phyloP scores from a whole-genome alignment of 768 basidiomycete species.

The Lyophyllum semitale region DNA sequence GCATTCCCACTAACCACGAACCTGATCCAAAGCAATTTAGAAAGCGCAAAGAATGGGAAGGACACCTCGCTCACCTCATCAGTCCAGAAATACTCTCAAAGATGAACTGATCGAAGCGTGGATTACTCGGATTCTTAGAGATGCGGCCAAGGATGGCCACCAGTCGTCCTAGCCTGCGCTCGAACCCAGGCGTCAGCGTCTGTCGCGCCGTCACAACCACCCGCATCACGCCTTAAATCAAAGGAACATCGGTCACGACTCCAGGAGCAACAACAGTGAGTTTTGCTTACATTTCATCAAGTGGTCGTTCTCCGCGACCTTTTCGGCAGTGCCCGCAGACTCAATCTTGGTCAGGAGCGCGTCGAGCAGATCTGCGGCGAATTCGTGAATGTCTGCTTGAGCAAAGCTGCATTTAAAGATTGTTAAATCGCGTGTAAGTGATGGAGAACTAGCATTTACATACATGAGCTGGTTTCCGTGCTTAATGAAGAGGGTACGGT shows the following conservation, averaged over 20 bases:
- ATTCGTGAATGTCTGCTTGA: conserved; percentile 83
- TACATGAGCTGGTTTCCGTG: conserved; percentile 74
- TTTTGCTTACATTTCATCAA: conserved; percentile 86
- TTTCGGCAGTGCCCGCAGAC: conserved; percentile 77
- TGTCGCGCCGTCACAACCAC: conserved; percentile 89
- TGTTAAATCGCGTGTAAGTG: background rate
- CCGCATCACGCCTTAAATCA: conserved; percentile 80
- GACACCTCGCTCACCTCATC: conserved; percentile 60
- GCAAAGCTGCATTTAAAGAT: conserved; percentile 79
- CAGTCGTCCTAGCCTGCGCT: conserved; percentile 67
- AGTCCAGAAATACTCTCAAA: conserved; percentile 96
- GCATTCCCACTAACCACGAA: conserved; percentile 80
- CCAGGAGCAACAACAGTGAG: background rate
- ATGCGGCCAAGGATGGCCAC: conserved; percentile 85
- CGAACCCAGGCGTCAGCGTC: conserved; percentile 67
- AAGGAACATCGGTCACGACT: conserved; percentile 1
- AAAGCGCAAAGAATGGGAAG: background rate
- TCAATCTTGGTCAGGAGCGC: conserved; percentile 83
- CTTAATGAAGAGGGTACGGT: conserved; percentile 90
- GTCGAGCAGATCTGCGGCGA: conserved; percentile 71
- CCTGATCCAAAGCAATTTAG: conserved; percentile 35
- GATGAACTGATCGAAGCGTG: conserved; percentile 95
- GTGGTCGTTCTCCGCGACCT: conserved; percentile 96
- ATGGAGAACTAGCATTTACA: conserved; percentile 25
- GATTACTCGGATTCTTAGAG: conserved; percentile 96